These are phyloP conservation scores for Hansenula sp. DNA, from an alignment of 1,139 yeast genomes.

Conservation along the genomic window DNA sequence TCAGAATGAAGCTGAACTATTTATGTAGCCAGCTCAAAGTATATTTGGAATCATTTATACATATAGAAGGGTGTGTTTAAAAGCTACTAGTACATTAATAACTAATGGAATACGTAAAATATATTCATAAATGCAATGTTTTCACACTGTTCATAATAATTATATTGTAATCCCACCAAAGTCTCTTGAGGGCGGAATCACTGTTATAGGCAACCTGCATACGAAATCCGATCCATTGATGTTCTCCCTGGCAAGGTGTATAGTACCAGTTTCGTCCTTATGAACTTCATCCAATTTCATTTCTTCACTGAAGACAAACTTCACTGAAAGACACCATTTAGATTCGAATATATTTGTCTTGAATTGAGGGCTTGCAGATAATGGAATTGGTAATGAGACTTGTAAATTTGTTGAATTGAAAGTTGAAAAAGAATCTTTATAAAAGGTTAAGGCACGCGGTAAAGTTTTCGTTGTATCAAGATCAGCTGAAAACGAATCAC, in stretches of 20 bases:
- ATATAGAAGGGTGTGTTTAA: too few relatives aligned
- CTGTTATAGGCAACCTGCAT: conserved; percentile 29
- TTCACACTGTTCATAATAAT: too few relatives aligned
- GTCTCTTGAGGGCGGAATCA: conserved; percentile 29
- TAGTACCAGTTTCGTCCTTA: conserved; percentile 16
- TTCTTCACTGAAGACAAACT: conserved; percentile 24
- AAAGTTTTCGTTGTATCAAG: conserved; percentile 10
- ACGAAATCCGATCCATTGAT: conserved; percentile 32
- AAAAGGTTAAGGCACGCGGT: conserved; percentile 20
- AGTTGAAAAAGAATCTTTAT: conserved; percentile 26
- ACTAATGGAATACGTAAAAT: not conserved
- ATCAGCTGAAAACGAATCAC: conserved; percentile 22
- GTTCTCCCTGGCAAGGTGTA: conserved; percentile 19
- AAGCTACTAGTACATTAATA: not conserved
- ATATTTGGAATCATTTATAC: too few relatives aligned
- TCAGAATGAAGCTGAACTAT: conserved; percentile 8
- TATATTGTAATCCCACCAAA: conserved; percentile 25
- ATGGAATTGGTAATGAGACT: conserved; percentile 26
- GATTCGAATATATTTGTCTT: conserved; percentile 31
- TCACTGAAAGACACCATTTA: conserved; percentile 30
- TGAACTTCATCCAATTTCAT: conserved; percentile 9
- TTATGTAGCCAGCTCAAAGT: too few relatives aligned
- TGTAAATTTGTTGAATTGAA: conserved; percentile 25
- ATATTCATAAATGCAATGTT: not conserved
- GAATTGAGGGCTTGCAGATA: conserved; percentile 32